Conservation (phyloP, 148 eudicot species). For the Gaultheria prostrata region DNA sequence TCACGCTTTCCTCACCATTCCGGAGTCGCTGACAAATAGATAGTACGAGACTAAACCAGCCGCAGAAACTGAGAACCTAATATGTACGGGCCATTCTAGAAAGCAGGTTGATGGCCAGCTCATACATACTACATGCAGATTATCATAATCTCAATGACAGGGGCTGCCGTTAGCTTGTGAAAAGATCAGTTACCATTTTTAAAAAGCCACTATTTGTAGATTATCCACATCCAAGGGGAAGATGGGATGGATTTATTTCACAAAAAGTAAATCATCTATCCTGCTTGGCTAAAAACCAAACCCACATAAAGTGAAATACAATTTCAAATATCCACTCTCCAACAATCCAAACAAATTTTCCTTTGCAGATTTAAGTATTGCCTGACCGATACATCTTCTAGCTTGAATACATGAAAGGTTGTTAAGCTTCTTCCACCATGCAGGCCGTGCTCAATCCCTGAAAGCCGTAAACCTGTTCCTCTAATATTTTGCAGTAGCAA, state of each 20-base stretch:
- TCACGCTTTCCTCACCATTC: not conserved
- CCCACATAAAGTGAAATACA: not conserved
- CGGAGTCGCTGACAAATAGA: not conserved
- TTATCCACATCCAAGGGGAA: not conserved
- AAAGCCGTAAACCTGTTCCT: not conserved
- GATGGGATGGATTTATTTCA: constrained; percentile 1
- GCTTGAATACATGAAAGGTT: not conserved
- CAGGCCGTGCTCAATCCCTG: not conserved
- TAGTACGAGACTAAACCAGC: not conserved
- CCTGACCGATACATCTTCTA: not conserved
- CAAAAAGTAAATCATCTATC: constrained; percentile 2
- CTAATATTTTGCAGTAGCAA: not conserved
- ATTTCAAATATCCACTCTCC: not conserved
- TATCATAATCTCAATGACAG: not conserved
- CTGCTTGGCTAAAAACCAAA: constrained; percentile 1
- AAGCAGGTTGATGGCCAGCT: not conserved
- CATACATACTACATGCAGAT: not conserved
- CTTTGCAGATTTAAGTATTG: not conserved
- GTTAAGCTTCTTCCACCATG: not conserved
- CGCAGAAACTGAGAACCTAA: not conserved
- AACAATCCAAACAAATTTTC: not conserved
- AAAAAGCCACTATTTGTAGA: not conserved
- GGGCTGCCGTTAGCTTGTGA: not conserved
- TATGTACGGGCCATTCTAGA: not conserved
- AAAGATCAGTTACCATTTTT: not conserved